Base-by-base conservation (phyloP, 306 rosid species). In the Canavalia gladiata region DNA sequence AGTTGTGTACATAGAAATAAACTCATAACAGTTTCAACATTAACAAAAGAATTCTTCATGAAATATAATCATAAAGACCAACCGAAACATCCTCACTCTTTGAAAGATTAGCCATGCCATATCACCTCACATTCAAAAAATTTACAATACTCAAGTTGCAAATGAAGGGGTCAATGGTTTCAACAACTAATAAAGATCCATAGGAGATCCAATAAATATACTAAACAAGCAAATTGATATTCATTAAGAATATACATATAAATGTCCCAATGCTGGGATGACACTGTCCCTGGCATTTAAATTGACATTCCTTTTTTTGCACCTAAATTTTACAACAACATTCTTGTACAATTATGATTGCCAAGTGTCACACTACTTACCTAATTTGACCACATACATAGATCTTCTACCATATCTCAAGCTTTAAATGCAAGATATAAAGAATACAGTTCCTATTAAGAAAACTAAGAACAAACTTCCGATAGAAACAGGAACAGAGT, bases 191-290 rank as follows among this genome's bases (percentile, higher is more conserved):
- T 45, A 73, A 29, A 74, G 41, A 39, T 25, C 8, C 37, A 76
- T 18, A 31, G 3, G 43, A 39, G 35, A 43, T 60, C 47, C 49
- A n/a, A 62, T 76, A 7, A 62, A 46, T 69, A 29, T 8, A 50
- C 30, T 11, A 52, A 77, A 52, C 73, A 28, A 41, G 55, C 42
- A 43, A 7, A 65, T 45, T 56, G 54, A 12, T 7, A 34, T 73
- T 57, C 18, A 37, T 54, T 73, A 55, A 35, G 57, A 57, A 75
- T 75, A 30, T 30, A 5, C 57, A 58, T 58, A 45, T 43, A 43
- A 59, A 62, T 1, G 59, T 58, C 58, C n/a, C 33, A 43, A 45
- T 0, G n/a, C 46, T 45, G 13, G 31, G 11, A 58, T 42, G 55
- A 29, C 51, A n/a, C n/a, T n/a, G n/a, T n/a, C n/a, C 39, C 35